A percentile compares a stretch with the other conserved stretches of the same genome.
Conservation (phyloP, 192 early-diverging fungal species). For the Gorgonomyces haynaldii region DNA sequence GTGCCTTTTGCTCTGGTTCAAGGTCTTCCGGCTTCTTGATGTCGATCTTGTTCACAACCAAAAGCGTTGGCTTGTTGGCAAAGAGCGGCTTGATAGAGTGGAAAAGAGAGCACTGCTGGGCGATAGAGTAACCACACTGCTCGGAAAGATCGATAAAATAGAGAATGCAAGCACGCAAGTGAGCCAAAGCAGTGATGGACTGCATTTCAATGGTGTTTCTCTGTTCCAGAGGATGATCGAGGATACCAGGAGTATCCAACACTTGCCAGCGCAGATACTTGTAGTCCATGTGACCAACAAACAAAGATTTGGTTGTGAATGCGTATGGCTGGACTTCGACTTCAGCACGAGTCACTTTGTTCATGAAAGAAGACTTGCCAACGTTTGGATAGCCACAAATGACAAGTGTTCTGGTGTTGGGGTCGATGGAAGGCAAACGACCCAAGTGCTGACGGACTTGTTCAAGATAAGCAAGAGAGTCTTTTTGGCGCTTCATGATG, state of each 20-base stretch:
- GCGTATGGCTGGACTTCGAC: constrained; percentile 99
- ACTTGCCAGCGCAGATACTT: constrained; percentile 99
- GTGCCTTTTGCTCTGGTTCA: constrained; percentile 50
- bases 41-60: constrained; percentile 97
- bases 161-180: constrained; percentile 87
- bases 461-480: constrained; percentile 91
- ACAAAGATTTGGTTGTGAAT: constrained; percentile 99
- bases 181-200: constrained; percentile 97
- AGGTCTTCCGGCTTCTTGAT: constrained; percentile 69
- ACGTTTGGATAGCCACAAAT: constrained; percentile 99
- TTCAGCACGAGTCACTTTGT: constrained; percentile 92
- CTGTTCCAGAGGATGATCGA: constrained; percentile 98
- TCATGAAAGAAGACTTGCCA: constrained; percentile 85
- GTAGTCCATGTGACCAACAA: constrained; percentile 99
- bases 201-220: constrained; percentile 99
- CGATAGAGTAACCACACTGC: constrained; percentile 95
- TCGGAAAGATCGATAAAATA: constrained; percentile 98
- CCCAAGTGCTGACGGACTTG: constrained; percentile 99
- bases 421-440: constrained; percentile 96
- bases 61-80: constrained; percentile 90
- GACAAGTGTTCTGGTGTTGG: constrained; percentile 97
- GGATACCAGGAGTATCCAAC: constrained; percentile 99
- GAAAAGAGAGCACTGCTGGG: constrained; percentile 79
- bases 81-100: constrained; percentile 96
- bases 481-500: constrained; percentile 98